Base-by-base conservation (phyloP, 805 yeast species). In the Ogataea angusta region DNA sequence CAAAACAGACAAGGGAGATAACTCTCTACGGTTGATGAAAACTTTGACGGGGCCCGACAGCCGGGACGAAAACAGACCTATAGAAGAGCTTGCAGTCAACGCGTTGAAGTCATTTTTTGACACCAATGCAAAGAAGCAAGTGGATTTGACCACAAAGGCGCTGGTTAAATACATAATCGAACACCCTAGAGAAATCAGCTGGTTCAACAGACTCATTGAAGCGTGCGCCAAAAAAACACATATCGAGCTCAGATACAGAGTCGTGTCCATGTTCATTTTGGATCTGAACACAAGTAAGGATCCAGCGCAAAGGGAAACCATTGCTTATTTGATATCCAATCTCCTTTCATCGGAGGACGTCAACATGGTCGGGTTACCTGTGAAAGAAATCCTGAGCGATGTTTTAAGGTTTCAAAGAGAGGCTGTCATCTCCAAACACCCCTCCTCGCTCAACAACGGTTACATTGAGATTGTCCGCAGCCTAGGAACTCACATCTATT, bases 321-420 rank as follows among this genome's bases (percentile, higher is more conserved):
- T 62, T 14, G 51, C 63, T 2, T 48, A 51, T 14, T 36, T 57
- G 32, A 50, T 57, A 3, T 51, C 64, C 8, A 80, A 82, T 10
- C 63, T 88, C 22, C 67, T 90, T n/a, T 72, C 82, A 1, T 82
- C 93, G 0, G 56, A 54, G 32, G 80, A 81, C 28, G 87, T 87
- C 30, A 87, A 84, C 58, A 78, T 91, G 72, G 82, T 89, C 46
- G 97, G 97, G 0, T 67, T 93, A 32, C 84, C 96, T 9, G 85
- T 89, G 5, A 70, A 88, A 27, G 98, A 90, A 58, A 74, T 85
- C 27, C 70, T 85, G 57, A 77, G 80, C 46, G 78, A 73, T 41
- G 56, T 85, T 6, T 60, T 84, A 30, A 57, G 62, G 9, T 67
- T 78, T 34, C 85, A 83, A 52, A 54, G 57, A 9, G 42, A 49